Evolutionary conservation across 1,139 yeast species (phyloP).

Genomic region (Magnusiomyces suaveolens): DNA sequence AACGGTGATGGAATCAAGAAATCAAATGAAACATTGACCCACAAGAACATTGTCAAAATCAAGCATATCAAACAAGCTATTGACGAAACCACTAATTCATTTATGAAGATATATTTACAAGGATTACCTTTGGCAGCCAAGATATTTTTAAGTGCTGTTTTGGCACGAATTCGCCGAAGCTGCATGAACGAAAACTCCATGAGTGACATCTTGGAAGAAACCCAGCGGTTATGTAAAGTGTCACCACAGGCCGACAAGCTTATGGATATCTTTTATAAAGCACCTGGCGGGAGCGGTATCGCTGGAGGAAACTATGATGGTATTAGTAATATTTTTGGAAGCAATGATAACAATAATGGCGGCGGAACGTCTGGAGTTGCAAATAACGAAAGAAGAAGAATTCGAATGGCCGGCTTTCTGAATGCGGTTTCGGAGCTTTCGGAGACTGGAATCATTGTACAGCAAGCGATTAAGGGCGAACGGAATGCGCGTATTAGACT

Average conservation of each 20-base stretch:
- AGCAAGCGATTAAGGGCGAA: conserved; percentile 60
- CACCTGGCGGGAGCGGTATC: not conserved
- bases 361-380: too few species aligned
- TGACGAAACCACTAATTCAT: conserved; percentile 69
- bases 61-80: conserved; percentile 69
- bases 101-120: conserved; percentile 49
- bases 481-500: conserved; percentile 54
- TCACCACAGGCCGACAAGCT: conserved; percentile 23
- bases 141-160: conserved; percentile 56
- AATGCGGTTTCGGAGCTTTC: conserved; percentile 54
- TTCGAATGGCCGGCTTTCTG: conserved; percentile 40
- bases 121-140: conserved; percentile 62
- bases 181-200: conserved; percentile 63
- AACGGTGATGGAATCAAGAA: not conserved
- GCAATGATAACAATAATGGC: too few species aligned
- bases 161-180: conserved; percentile 55
- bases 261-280: conserved; percentile 16
- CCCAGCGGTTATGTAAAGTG: conserved; percentile 41
- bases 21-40: too few species aligned
- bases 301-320: not conserved
- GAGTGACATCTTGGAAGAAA: conserved; percentile 73
- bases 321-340: not conserved
- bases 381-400: conserved; percentile 9
- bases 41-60: conserved; percentile 42
- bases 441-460: conserved; percentile 66